These are phyloP conservation scores for Geranium incanum DNA, from an alignment of 441 rosid genomes.

Conservation along the genomic window DNA sequence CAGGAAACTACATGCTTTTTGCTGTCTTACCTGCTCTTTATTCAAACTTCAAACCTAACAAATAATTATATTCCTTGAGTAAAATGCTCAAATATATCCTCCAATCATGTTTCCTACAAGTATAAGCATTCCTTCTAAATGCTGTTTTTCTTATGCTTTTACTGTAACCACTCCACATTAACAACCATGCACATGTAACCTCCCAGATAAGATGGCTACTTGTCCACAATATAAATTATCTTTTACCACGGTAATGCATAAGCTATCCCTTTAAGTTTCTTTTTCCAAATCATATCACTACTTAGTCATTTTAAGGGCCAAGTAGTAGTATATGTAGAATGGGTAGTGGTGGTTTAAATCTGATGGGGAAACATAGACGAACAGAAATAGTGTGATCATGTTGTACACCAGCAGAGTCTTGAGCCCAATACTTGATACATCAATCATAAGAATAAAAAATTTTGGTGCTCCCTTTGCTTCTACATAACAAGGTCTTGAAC, in stretches of 20 bases:
- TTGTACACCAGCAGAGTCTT: no score
- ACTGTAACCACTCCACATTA: not conserved
- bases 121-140: not conserved
- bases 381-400: not conserved
- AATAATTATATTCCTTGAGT: not conserved
- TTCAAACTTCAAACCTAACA: not conserved
- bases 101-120: not conserved
- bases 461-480: no score
- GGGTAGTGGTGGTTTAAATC: no score
- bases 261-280: not conserved
- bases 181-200: not conserved
- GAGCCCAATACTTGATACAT: no score
- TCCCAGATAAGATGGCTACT: not conserved
- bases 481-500: no score
- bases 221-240: not conserved
- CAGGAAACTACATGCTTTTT: not conserved
- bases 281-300: not conserved
- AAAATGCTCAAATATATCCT: not conserved
- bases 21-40: not conserved
- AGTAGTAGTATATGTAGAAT: no score
- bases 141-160: not conserved
- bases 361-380: not conserved
- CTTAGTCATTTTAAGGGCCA: not conserved
- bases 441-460: no score
- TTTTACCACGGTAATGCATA: not conserved